These are phyloP conservation scores for Papiliotrema laurentii DNA, from an alignment of 1,284 basidiomycete species.

Conservation along the genomic window DNA sequence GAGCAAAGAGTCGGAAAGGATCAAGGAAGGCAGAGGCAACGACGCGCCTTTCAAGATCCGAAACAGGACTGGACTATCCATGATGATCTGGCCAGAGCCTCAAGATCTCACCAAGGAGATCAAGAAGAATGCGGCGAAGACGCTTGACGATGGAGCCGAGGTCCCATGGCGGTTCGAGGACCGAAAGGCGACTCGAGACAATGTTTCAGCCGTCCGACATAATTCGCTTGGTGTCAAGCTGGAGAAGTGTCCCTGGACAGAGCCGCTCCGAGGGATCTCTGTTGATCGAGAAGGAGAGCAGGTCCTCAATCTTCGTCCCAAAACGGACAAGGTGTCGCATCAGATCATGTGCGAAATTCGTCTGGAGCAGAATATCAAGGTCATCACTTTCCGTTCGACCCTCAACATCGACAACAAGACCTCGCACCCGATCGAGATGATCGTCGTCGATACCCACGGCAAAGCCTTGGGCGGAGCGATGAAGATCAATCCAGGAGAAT, in stretches of 20 bases:
- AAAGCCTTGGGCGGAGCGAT: conserved; percentile 75
- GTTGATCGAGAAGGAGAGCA: conserved; percentile 95
- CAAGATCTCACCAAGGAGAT: conserved; percentile 55
- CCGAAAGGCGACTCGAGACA: conserved; percentile 90
- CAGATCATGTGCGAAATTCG: conserved; percentile 87
- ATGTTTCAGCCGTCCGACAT: conserved; percentile 70
- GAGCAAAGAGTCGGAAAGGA: conserved; percentile 66
- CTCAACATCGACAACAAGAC: conserved; percentile 91
- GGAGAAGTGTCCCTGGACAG: conserved; percentile 78
- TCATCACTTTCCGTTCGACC: conserved; percentile 90
- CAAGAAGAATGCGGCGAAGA: conserved; percentile 50
- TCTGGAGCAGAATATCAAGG: conserved; percentile 88
- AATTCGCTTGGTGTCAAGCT: conserved; percentile 81
- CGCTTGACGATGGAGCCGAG: conserved; percentile 63
- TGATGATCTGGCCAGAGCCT: conserved; percentile 76
- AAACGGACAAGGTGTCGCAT: conserved; percentile 67
- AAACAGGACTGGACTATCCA: conserved; percentile 81
- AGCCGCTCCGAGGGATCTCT: conserved; percentile 79
- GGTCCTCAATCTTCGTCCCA: conserved; percentile 78
- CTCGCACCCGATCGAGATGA: conserved; percentile 87
- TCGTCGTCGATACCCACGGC: conserved; percentile 79
- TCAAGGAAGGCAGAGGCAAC: conserved; percentile 71
- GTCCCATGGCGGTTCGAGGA: conserved; percentile 98
- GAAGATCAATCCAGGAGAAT: conserved; percentile 84
- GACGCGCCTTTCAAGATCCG: conserved; percentile 90